Base-by-base conservation (phyloP, 371 early-diverging fungal genomes). In the Funneliformis caledonium region DNA sequence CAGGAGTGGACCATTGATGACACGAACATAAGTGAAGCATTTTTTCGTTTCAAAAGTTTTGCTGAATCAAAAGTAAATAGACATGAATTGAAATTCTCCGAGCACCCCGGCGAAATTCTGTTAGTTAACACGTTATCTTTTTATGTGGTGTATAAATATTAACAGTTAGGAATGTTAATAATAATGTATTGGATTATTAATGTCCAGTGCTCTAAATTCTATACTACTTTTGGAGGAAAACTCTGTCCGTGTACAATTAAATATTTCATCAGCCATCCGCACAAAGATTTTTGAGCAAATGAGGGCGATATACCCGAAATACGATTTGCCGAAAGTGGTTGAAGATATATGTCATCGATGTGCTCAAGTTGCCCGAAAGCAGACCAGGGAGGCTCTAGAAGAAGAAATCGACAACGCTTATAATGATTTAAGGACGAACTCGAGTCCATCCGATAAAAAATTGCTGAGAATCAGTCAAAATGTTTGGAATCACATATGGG, bases 201-300 rank as follows among this genome's bases (percentile, higher is more conserved):
- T 68, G n/a, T 16, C 14, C 12, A 68, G 43, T 2, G 43, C 9
- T 33, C 14, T 68, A 37, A 68, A 45, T 37, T 68, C 43, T 14
- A 68, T 68, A 26, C 67, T 67, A 3, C 67, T 67, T 31, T 67
- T 67, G 67, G 67, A 68, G 42, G 43, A 68, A 12, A 68, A 68
- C 12, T 68, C 69, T 68, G 37, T 16, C 19, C 43, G 14, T 68
- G 69, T 37, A 68, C 5, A 68, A 37, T 45, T 68, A 43, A 16
- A 68, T 37, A 68, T 68, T 42, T 12, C 69, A 33, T 12, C 43
- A 45, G 69, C n/a, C n/a, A 68, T 68, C 14, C 43, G 43, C 33
- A 42, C 33, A 68, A 68, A 68, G 12, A 37, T 68, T 37, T 68
- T 68, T 37, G 14, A 68, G 4, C 69, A 68, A 45, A 68, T 68